Conservation (phyloP, 2,329 filamentous ascomycete genomes). For the Tolypocladium cylindrosporum region DNA sequence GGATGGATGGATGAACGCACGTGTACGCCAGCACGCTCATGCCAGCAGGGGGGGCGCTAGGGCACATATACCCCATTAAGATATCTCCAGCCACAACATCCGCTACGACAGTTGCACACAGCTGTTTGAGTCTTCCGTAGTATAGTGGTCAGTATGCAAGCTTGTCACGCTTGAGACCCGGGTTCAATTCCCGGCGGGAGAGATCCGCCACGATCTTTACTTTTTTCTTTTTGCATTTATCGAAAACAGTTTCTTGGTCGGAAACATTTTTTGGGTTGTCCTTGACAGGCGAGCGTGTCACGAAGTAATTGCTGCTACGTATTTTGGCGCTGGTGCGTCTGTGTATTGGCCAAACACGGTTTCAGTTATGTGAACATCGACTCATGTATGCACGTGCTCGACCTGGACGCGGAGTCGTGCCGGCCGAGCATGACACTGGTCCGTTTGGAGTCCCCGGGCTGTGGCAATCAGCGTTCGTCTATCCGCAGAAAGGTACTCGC, state of each 20-base stretch:
- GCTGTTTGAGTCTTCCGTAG: constrained; percentile 16
- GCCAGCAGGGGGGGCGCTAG: not conserved
- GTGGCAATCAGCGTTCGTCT: too few species aligned
- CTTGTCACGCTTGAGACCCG: constrained; percentile 14
- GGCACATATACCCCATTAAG: not conserved
- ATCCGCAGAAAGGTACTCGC: too few species aligned
- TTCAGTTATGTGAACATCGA: not conserved
- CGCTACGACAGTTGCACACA: constrained; percentile 9
- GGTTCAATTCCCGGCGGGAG: constrained; percentile 13
- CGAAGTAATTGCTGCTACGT: too few species aligned
- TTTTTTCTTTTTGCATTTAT: not conserved
- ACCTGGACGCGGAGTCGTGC: not conserved
- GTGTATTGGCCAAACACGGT: too few species aligned
- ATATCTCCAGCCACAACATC: not conserved
- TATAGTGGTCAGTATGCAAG: constrained; percentile 21
- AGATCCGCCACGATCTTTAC: constrained; percentile 1
- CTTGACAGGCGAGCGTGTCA: not conserved
- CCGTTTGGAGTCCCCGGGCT: not conserved
- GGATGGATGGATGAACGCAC: too few species aligned
- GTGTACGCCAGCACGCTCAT: too few species aligned
- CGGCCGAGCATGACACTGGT: not conserved
- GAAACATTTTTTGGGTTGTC: not conserved
- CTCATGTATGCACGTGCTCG: not conserved
- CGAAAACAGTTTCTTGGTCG: not conserved
- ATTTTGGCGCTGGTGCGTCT: too few species aligned